phyloP scores from a whole-genome alignment of 345 rosid genomes.

The Jatropha curcas region DNA sequence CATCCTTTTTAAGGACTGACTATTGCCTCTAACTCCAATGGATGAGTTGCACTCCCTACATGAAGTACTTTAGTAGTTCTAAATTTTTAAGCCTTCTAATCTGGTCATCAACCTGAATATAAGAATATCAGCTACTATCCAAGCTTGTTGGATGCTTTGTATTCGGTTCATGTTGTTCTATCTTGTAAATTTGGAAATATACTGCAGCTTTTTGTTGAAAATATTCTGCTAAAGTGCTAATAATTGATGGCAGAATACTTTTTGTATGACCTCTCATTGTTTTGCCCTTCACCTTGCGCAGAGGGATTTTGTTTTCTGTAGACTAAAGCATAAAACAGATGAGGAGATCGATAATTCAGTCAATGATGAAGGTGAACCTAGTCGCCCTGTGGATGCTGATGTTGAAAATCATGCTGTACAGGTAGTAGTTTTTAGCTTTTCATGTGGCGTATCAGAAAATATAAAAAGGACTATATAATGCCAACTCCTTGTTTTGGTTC shows the following conservation, averaged over 20 bases:
- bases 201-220: background rate
- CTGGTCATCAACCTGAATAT: background rate
- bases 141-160: background rate
- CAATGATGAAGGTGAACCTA: conserved; percentile 3
- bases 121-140: background rate
- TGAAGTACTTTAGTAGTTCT: background rate
- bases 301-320: conserved; percentile 23
- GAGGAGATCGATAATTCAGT: background rate
- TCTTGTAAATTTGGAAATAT: background rate
- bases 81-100: background rate
- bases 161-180: background rate
- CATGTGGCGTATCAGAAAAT: background rate
- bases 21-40: background rate
- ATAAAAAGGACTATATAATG: background rate
- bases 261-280: background rate
- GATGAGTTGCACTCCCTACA: background rate
- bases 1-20: background rate
- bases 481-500: conserved; percentile 10
- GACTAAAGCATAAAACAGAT: conserved; percentile 14
- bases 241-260: background rate
- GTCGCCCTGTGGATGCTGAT: background rate
- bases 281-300: background rate
- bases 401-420: background rate
- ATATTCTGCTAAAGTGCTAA: background rate
- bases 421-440: background rate